Conservation (phyloP, 805 yeast species). For the Candida silvatica region DNA sequence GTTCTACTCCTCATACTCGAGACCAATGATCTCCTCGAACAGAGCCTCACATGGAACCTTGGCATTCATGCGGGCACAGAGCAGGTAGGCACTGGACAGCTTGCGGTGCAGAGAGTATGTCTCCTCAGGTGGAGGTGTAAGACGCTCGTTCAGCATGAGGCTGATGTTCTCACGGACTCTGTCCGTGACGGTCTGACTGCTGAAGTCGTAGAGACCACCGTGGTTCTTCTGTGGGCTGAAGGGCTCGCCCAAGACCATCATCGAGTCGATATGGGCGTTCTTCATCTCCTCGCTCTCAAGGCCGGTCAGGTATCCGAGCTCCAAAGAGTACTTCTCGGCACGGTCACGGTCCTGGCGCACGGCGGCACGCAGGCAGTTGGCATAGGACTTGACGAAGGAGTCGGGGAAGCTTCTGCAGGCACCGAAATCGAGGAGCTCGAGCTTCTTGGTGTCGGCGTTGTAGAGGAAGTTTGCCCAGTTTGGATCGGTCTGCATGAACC, state of each 20-base stretch:
- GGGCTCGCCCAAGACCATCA: slow-evolving; percentile 88
- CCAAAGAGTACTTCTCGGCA: slow-evolving; percentile 56
- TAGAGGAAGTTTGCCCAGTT: slow-evolving; percentile 97
- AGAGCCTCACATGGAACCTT: slow-evolving; percentile 71
- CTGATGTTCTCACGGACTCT: slow-evolving; percentile 84
- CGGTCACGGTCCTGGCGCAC: slow-evolving; percentile 54
- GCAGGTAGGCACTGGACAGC: slow-evolving; percentile 84
- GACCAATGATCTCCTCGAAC: slow-evolving; percentile 68
- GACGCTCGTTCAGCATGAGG: slow-evolving; percentile 82
- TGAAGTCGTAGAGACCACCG: slow-evolving; percentile 59
- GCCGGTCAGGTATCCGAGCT: slow-evolving; percentile 87
- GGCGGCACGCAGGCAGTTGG: slow-evolving; percentile 67
- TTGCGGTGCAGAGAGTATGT: slow-evolving; percentile 95
- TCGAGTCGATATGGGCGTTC: slow-evolving; percentile 89
- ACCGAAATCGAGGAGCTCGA: slow-evolving; percentile 91
- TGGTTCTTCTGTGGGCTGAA: slow-evolving; percentile 47
- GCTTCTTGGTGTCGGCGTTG: slow-evolving; percentile 57
- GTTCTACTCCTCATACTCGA: slow-evolving; percentile 22
- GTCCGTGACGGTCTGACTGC: slow-evolving; percentile 85
- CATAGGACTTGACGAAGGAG: slow-evolving; percentile 61
- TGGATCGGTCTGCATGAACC: slow-evolving; percentile 97
- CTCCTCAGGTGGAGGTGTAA: slow-evolving; percentile 97
- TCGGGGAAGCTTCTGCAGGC: slow-evolving; percentile 77
- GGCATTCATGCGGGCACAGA: slow-evolving; percentile 82
- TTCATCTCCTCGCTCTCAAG: slow-evolving; percentile 80